phyloP scores from a whole-genome alignment of 2,329 filamentous ascomycete species.

The Aspergillus luchuensis region DNA sequence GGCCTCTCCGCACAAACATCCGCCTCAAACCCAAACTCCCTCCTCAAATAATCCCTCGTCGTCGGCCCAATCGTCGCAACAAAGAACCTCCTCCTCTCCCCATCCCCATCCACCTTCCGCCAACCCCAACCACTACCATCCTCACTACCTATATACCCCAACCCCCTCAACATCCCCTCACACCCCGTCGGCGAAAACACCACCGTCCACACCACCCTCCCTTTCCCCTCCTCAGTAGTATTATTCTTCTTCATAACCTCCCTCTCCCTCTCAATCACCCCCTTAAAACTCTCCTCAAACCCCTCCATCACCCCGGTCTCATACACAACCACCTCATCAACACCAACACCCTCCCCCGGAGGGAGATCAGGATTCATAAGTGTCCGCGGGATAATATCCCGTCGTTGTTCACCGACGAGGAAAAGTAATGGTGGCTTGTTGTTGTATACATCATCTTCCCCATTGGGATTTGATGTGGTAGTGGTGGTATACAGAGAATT shows the following conservation, averaged over 20 bases:
- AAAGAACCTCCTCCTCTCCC: conserved; percentile 43
- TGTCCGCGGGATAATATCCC: conserved; percentile 85
- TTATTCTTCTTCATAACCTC: neutral
- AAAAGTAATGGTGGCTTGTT: conserved; percentile 69
- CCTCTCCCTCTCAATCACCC: conserved; percentile 44
- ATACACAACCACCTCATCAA: conserved; percentile 83
- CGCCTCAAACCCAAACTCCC: conserved; percentile 46
- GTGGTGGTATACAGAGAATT: conserved; percentile 37
- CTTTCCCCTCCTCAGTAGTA: no score
- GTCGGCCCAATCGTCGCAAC: conserved; percentile 93
- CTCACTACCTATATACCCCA: conserved; percentile 35
- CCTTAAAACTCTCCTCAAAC: conserved; percentile 69
- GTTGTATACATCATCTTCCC: no score
- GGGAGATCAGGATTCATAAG: conserved; percentile 62
- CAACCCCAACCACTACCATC: neutral
- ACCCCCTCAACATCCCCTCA: conserved; percentile 59
- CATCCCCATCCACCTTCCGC: conserved; percentile 12
- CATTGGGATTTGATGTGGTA: neutral
- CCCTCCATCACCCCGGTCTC: conserved; percentile 79
- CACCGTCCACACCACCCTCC: conserved; percentile 40
- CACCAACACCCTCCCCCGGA: conserved; percentile 57
- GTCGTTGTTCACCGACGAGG: conserved; percentile 82
- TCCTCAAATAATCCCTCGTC: conserved; percentile 71
- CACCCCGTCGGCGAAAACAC: conserved; percentile 65
- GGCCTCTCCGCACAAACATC: conserved; percentile 74